These are phyloP conservation scores for Microdochium bolleyi DNA, from an alignment of 2,329 filamentous ascomycete genomes.

Conservation along the genomic window DNA sequence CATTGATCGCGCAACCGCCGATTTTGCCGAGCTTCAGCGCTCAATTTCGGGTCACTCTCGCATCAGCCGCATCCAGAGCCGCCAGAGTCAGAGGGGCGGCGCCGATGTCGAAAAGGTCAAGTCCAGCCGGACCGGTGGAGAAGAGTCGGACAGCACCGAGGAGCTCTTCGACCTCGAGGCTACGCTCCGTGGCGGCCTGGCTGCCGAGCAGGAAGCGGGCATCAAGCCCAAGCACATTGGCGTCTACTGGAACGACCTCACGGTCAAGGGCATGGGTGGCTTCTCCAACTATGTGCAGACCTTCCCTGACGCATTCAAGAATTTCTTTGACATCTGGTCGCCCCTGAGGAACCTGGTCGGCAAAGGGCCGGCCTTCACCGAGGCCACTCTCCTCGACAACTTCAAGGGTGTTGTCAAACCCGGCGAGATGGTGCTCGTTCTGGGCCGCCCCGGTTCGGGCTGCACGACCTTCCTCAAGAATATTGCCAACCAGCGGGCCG, in stretches of 20 bases:
- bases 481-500: constrained; percentile 57
- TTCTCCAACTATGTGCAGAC: constrained; percentile 65
- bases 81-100: constrained; percentile 10
- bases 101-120: constrained; percentile 50
- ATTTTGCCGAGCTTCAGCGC: constrained; percentile 61
- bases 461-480: constrained; percentile 64
- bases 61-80: constrained; percentile 33
- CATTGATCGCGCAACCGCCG: constrained; percentile 58
- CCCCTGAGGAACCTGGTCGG: constrained; percentile 59
- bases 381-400: constrained; percentile 65
- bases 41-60: constrained; percentile 51
- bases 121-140: constrained; percentile 24
- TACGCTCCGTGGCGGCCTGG: constrained; percentile 62
- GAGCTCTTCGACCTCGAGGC: constrained; percentile 69
- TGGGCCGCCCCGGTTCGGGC: constrained; percentile 68
- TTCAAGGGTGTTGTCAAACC: constrained; percentile 67
- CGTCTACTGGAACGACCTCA: constrained; percentile 70
- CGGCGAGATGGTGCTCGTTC: constrained; percentile 82
- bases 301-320: constrained; percentile 69
- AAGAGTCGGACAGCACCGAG: constrained; percentile 35
- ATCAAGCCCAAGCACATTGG: constrained; percentile 76
- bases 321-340: constrained; percentile 67
- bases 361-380: constrained; percentile 56
- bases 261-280: constrained; percentile 68
- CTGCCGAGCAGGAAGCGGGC: constrained; percentile 66